phyloP scores from a whole-genome alignment of 2,329 filamentous ascomycete genomes.

The Penicillium capsulatum region DNA sequence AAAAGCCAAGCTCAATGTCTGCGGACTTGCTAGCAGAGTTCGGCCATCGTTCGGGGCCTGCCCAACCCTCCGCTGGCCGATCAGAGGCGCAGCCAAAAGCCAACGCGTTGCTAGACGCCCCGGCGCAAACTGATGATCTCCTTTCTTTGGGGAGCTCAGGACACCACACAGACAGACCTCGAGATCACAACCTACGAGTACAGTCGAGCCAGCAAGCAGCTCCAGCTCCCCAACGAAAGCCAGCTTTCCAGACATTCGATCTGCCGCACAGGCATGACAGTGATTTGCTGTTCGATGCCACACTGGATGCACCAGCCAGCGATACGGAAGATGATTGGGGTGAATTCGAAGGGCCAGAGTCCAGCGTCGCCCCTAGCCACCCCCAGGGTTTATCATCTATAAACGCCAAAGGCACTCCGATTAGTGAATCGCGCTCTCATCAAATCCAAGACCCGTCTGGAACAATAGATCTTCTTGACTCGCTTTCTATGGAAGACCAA shows the following conservation, averaged over 20 bases:
- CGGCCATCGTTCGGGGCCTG: constrained; percentile 26
- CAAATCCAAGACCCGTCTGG: constrained; percentile 3
- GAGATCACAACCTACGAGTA: neutral
- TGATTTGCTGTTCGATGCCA: constrained; percentile 63
- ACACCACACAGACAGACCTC: neutral
- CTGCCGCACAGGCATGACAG: constrained; percentile 24
- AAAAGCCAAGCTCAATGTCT: constrained; percentile 42
- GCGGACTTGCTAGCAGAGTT: constrained; percentile 54
- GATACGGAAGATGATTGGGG: constrained; percentile 44
- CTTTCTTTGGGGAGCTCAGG: constrained; percentile 8
- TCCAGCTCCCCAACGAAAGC: constrained; percentile 5
- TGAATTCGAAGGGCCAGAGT: constrained; percentile 41
- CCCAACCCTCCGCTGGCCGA: constrained; percentile 12
- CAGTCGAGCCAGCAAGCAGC: constrained; percentile 4
- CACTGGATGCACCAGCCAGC: constrained; percentile 25
- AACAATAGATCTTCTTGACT: constrained; percentile 27
- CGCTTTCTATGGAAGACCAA: constrained; percentile 27
- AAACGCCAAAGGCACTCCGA: constrained; percentile 1
- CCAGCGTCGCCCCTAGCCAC: constrained; percentile 2
- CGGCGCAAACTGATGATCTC: constrained; percentile 22
- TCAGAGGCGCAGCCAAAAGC: constrained; percentile 12
- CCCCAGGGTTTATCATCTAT: neutral
- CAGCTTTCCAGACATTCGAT: constrained; percentile 11
- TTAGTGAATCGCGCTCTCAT: neutral
- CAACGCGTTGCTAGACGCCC: constrained; percentile 22